Evolutionary conservation across 208 protist genomes (phyloP).

Genomic region (Acanthamoeba lenticulata): DNA sequence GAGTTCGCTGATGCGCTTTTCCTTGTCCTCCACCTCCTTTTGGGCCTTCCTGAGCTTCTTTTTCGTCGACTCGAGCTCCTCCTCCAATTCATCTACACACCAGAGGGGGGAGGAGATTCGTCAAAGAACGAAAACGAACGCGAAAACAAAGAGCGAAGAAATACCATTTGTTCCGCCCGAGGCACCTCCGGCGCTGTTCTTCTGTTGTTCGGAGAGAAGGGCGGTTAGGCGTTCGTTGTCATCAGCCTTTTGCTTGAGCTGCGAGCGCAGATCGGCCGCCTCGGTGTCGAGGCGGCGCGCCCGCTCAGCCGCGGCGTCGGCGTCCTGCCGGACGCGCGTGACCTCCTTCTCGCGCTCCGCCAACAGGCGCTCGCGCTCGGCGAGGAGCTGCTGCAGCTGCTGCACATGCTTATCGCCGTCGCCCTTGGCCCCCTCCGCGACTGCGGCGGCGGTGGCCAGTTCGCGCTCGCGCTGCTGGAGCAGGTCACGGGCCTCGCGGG

Average conservation of each 20-base stretch:
- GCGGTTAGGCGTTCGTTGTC: neutral
- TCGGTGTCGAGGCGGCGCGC: neutral
- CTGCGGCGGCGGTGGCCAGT: neutral
- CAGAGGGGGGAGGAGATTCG: neutral
- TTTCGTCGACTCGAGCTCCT: neutral
- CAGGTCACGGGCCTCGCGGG: neutral
- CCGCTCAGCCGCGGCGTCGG: neutral
- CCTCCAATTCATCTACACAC: neutral
- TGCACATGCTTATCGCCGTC: neutral
- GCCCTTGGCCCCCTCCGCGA: neutral
- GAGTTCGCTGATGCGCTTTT: neutral
- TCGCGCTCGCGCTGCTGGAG: slow-evolving; percentile 3
- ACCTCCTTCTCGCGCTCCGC: neutral
- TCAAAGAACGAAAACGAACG: neutral
- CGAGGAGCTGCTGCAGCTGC: slow-evolving; percentile 5
- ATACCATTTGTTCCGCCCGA: neutral
- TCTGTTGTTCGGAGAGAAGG: neutral
- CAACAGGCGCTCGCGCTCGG: neutral
- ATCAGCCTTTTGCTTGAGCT: neutral
- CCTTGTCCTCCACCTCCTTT: neutral
- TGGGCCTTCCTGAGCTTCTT: neutral
- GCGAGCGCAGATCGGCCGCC: neutral
- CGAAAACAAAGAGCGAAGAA: neutral
- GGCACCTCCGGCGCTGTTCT: neutral
- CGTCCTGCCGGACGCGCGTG: neutral